Evolutionary conservation across 176 grass and related monocot species (phyloP).

Genomic region (Dactylis glomerata): DNA sequence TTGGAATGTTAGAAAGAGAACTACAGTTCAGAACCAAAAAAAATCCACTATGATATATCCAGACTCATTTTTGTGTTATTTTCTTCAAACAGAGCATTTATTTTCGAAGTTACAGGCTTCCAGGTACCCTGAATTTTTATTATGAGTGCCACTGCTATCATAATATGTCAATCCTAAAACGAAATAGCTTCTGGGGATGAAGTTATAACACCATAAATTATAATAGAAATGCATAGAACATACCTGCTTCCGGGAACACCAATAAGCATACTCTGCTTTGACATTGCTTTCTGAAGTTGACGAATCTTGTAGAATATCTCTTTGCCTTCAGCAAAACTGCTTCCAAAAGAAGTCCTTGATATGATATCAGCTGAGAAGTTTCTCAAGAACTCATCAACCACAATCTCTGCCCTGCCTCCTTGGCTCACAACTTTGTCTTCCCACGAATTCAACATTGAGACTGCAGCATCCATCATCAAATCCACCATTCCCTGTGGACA

Average conservation of each 20-base stretch:
- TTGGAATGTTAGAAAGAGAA: neutral
- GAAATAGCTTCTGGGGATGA: neutral
- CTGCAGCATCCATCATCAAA: constrained; percentile 51
- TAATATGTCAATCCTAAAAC: neutral
- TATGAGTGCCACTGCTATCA: neutral
- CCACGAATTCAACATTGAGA: constrained; percentile 48
- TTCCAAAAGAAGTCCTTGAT: constrained; percentile 73
- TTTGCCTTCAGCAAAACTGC: constrained; percentile 56
- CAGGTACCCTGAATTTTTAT: neutral
- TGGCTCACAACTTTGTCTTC: constrained; percentile 34
- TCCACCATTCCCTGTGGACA: constrained; percentile 58
- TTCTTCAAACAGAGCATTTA: neutral
- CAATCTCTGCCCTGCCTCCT: constrained; percentile 55
- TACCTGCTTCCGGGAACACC: constrained; percentile 62
- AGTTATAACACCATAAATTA: neutral
- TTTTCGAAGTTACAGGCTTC: neutral
- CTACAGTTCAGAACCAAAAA: neutral
- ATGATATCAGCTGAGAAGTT: constrained; percentile 79
- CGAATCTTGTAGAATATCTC: constrained; percentile 69
- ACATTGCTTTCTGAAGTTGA: constrained; percentile 55
- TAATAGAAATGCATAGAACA: neutral
- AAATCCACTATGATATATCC: neutral
- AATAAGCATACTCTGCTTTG: constrained; percentile 51
- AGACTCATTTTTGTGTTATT: neutral
- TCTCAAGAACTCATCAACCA: constrained; percentile 66